These are phyloP conservation scores for Malus domestica DNA, from an alignment of 306 rosid genomes.

Conservation along the genomic window ASM211411v1 NC_041801.1:1694501-1695000, in stretches of 20 bases:
- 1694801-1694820: too few relatives aligned
- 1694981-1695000: not conserved
- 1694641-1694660: slow-evolving; percentile 10
- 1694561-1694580: slow-evolving; percentile 2
- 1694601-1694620: slow-evolving; percentile 30
- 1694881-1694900: too few relatives aligned
- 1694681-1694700: slow-evolving; percentile 37
- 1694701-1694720: not conserved
- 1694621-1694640: slow-evolving; percentile 53
- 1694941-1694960: not conserved
- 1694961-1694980: not conserved
- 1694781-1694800: too few relatives aligned
- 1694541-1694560: not conserved
- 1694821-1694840: too few relatives aligned
- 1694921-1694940: not conserved
- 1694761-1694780: too few relatives aligned
- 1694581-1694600: slow-evolving; percentile 8
- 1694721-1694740: not conserved
- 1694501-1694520: not conserved
- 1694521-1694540: slow-evolving; percentile 21
- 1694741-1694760: not conserved
- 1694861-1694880: too few relatives aligned
- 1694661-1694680: slow-evolving; percentile 31
- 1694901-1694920: not conserved
- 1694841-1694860: too few relatives aligned